These are phyloP conservation scores for Oryza meridionalis DNA, from an alignment of 176 grass and related monocot genomes.

Conservation along the genomic window DNA sequence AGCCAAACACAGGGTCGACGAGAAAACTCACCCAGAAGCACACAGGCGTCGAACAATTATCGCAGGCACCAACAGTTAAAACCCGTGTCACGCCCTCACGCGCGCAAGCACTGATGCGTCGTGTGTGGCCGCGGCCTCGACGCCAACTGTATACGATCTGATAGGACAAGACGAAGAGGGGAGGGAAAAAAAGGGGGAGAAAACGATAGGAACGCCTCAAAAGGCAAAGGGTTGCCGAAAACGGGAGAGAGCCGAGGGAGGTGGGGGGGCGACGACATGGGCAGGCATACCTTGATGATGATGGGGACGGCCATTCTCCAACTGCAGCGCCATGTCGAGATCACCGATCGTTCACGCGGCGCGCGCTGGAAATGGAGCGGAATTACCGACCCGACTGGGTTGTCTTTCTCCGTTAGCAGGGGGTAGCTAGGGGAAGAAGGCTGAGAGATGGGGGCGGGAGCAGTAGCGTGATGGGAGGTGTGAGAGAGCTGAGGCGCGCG, in stretches of 20 bases:
- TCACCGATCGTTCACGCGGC: slow-evolving; percentile 24
- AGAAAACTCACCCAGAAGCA: background rate
- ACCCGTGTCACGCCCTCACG: background rate
- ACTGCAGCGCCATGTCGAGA: slow-evolving; percentile 43
- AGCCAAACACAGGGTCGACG: background rate
- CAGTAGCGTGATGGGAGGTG: background rate
- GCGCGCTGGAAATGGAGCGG: background rate
- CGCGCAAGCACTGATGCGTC: background rate
- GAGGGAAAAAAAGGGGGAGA: background rate
- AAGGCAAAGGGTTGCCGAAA: slow-evolving; percentile 11
- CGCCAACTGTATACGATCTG: slow-evolving; percentile 9
- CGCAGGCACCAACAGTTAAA: background rate
- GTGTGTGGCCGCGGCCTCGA: background rate
- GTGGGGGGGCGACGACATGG: background rate
- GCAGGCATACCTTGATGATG: slow-evolving; percentile 22
- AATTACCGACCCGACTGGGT: background rate
- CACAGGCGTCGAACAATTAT: background rate
- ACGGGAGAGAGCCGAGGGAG: background rate
- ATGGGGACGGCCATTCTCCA: slow-evolving; percentile 47
- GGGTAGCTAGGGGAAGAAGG: background rate
- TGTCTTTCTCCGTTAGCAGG: background rate
- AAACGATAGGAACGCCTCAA: background rate
- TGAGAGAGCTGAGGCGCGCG: background rate
- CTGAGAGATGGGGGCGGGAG: background rate
- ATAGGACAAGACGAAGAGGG: background rate